Conservation (phyloP, 2,329 filamentous ascomycete species). For the Dryadomyces sulphureus region DNA sequence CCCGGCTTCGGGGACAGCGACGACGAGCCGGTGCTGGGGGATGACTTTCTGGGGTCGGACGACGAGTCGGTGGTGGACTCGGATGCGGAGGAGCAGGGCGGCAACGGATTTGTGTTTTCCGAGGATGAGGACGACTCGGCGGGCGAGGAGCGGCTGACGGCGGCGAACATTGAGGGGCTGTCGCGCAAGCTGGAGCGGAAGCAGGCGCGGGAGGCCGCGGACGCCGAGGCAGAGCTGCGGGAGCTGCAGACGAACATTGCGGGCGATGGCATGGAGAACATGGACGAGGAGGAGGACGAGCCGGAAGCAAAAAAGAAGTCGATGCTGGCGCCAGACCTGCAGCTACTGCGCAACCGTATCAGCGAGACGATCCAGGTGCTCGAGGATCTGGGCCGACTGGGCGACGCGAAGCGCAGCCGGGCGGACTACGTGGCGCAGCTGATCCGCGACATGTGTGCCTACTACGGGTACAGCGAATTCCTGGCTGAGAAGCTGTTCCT, state of each 20-base stretch:
- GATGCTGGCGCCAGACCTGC: conserved; percentile 74
- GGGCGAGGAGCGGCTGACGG: conserved; percentile 78
- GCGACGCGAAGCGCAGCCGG: conserved; percentile 66
- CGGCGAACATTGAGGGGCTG: conserved; percentile 88
- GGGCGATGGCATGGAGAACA: conserved; percentile 40
- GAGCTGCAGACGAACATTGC: conserved; percentile 92
- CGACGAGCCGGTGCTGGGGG: conserved; percentile 15
- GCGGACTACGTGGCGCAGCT: conserved; percentile 80
- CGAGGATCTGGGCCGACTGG: conserved; percentile 71
- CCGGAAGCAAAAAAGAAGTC: conserved; percentile 18
- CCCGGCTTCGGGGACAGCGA: conserved; percentile 21
- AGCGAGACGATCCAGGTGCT: conserved; percentile 87
- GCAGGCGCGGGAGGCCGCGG: conserved; percentile 62
- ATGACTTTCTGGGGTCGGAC: conserved; percentile 15
- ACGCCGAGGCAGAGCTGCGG: conserved; percentile 72
- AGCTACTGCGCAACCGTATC: conserved; percentile 75
- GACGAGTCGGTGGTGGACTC: conserved; percentile 26
- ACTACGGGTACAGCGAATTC: conserved; percentile 91
- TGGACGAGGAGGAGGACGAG: conserved; percentile 3
- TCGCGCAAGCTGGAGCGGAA: conserved; percentile 72
- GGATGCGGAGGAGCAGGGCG: conserved; percentile 45
- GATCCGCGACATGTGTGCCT: conserved; percentile 82
- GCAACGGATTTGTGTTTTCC: conserved; percentile 63
- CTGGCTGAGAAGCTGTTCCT: conserved; percentile 93
- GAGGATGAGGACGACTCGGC: conserved; percentile 91